Conservation (phyloP, 176 grass and related monocot species). For the Oryza australiensis region DNA sequence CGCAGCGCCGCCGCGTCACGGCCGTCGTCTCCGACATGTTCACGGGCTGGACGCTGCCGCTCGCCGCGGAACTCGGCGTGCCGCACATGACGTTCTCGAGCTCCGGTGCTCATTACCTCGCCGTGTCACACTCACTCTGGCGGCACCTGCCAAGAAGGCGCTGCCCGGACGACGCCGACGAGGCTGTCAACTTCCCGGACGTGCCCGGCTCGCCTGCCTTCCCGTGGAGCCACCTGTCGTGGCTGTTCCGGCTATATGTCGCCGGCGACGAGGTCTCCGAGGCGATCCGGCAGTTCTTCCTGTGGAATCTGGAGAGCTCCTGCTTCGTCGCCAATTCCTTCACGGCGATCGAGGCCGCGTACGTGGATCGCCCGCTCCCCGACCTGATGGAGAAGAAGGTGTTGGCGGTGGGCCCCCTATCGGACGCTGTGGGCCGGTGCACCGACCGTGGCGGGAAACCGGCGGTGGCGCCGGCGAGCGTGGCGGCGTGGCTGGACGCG, state of each 20-base stretch:
- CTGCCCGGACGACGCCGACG: neutral
- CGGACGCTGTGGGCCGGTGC: neutral
- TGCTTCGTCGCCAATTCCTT: slow-evolving; percentile 58
- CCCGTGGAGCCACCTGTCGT: slow-evolving; percentile 42
- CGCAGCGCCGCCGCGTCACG: slow-evolving; percentile 21
- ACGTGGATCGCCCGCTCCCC: slow-evolving; percentile 41
- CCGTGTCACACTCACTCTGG: slow-evolving; percentile 41
- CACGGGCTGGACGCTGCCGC: slow-evolving; percentile 59
- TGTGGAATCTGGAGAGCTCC: slow-evolving; percentile 50
- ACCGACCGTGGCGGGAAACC: slow-evolving; percentile 22
- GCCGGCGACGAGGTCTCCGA: slow-evolving; percentile 55
- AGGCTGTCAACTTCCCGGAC: slow-evolving; percentile 35
- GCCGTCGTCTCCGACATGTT: slow-evolving; percentile 66
- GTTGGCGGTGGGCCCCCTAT: slow-evolving; percentile 54
- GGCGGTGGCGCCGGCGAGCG: neutral
- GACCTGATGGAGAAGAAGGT: slow-evolving; percentile 45
- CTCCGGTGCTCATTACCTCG: slow-evolving; percentile 29
- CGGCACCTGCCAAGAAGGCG: neutral
- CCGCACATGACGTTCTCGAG: slow-evolving; percentile 58
- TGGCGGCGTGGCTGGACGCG: slow-evolving; percentile 55
- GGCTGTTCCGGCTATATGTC: slow-evolving; percentile 37
- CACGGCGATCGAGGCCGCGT: slow-evolving; percentile 40
- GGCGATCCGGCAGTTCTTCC: slow-evolving; percentile 47
- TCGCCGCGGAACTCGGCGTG: slow-evolving; percentile 49
- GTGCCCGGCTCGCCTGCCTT: slow-evolving; percentile 32